Evolutionary conservation across 768 basidiomycete genomes (phyloP).

Genomic region (Macrolepiota dolichaula): DNA sequence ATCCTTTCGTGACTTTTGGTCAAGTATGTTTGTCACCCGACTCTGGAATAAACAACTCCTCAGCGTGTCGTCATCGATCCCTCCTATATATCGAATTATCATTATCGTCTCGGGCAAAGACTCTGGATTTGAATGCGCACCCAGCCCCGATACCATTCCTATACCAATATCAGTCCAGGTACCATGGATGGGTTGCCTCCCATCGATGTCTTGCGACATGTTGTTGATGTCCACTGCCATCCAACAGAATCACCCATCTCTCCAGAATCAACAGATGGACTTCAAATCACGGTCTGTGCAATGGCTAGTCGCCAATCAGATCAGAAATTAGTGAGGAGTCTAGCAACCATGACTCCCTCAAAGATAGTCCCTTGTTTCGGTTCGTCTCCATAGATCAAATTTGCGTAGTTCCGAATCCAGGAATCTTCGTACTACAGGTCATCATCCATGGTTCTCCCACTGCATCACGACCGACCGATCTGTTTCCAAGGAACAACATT

Average conservation of each 20-base stretch:
- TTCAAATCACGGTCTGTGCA: conserved; percentile 73
- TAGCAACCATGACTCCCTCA: conserved; percentile 58
- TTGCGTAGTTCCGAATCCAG: neutral
- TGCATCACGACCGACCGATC: conserved; percentile 51
- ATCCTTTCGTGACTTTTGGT: neutral
- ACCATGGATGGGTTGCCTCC: conserved; percentile 20
- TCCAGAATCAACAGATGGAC: conserved; percentile 45
- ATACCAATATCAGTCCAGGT: neutral
- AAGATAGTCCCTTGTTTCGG: conserved; percentile 89
- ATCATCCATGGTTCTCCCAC: conserved; percentile 94
- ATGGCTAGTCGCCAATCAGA: conserved; percentile 72
- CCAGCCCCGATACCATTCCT: neutral
- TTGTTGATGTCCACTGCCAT: conserved; percentile 91
- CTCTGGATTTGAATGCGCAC: neutral
- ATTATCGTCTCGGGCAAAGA: too few species aligned
- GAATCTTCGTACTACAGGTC: conserved; percentile 44
- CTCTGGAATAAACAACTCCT: neutral
- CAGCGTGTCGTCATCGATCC: too few species aligned
- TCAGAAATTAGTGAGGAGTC: conserved; percentile 65
- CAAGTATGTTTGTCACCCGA: neutral
- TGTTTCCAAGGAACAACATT: conserved; percentile 69
- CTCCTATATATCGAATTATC: neutral
- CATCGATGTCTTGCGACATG: conserved; percentile 53
- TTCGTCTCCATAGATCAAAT: conserved; percentile 31
- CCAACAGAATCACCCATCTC: conserved; percentile 73